Evolutionary conservation across 2,329 filamentous ascomycete species (phyloP).

Genomic region (Rugonectria rugulosa): DNA sequence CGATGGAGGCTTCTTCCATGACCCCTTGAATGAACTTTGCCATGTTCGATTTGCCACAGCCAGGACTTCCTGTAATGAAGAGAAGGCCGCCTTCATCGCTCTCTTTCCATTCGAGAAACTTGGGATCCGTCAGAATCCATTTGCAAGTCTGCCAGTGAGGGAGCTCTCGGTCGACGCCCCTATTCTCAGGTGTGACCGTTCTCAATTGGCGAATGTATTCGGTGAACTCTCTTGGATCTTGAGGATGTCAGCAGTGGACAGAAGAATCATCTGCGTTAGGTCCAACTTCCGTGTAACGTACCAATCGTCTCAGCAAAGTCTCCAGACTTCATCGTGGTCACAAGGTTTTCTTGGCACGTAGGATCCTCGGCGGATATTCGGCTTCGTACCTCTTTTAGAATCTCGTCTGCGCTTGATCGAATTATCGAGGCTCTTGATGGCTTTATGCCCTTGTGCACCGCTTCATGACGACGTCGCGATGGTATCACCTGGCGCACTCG

Average conservation of each 20-base stretch:
- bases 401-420: slow-evolving; percentile 23
- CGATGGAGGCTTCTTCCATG: slow-evolving; percentile 17
- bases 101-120: slow-evolving; percentile 25
- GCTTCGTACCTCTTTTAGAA: slow-evolving; percentile 22
- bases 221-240: slow-evolving; percentile 22
- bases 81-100: slow-evolving; percentile 21
- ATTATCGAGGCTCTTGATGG: slow-evolving; percentile 22
- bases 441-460: slow-evolving; percentile 3
- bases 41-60: slow-evolving; percentile 31
- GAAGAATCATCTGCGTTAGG: not conserved
- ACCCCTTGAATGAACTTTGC: slow-evolving; percentile 31
- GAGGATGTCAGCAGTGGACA: not conserved
- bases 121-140: slow-evolving; percentile 25
- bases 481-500: not conserved
- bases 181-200: slow-evolving; percentile 26
- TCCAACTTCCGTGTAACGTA: too few relatives aligned
- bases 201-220: slow-evolving; percentile 24
- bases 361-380: not conserved
- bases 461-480: slow-evolving; percentile 18
- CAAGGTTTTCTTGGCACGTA: slow-evolving; percentile 8
- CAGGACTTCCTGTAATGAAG: slow-evolving; percentile 31
- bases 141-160: slow-evolving; percentile 30
- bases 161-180: slow-evolving; percentile 26
- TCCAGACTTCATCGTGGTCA: slow-evolving; percentile 5
- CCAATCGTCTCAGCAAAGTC: slow-evolving; percentile 22